Base-by-base conservation (phyloP, 768 basidiomycete genomes). In the Agaricus blazei region DNA sequence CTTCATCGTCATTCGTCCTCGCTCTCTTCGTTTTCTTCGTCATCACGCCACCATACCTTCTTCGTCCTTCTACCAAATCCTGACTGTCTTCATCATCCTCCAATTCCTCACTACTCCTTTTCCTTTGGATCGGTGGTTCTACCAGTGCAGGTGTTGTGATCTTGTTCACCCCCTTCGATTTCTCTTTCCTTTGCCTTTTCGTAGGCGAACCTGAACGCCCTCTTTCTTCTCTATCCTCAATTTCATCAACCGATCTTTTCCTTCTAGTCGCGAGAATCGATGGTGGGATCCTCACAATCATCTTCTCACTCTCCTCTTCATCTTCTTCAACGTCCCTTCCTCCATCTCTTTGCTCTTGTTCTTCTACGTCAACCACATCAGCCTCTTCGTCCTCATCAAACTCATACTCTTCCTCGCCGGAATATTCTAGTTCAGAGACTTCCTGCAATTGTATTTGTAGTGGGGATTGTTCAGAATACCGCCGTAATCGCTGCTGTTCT, bases 201-300 rank as follows among this genome's bases (percentile, higher is more conserved):
- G 54, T 36, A 5, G 54, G 54, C 29, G 54, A 48, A 14, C 47
- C 54, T 14, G 15, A n/a, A n/a, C 40, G 11, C 5, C 27, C 40
- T 12, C 31, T 38, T 9, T 42, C 48, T 9, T 34, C 51, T 8
- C n/a, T 7, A 26, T 43, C 54, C 12, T 55, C 54, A 48, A 48
- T 48, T 50, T 70, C 73, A 26, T 71, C 65, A 27, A 62, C 63
- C 0, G 64, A 67, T 40, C 68, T 26, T 65, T 69, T 65, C 31
- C 63, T 43, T 29, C 63, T 15, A 3, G 44, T 23, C 3, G 40
- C 26, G 8, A 34, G 11, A 34, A 34, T 34, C 11, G 44, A 26
- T 1, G 53, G 52, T 3, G 57, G 46, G 34, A 53, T 31, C 4
- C 57, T 48, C 36, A 58, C 41, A 9, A 48, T 44, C 42, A 40